A percentile compares a stretch with the other conserved stretches of the same genome.
phyloP scores from a whole-genome alignment of 495 filamentous ascomycete species.

The Coniosporium apollinis region DNA sequence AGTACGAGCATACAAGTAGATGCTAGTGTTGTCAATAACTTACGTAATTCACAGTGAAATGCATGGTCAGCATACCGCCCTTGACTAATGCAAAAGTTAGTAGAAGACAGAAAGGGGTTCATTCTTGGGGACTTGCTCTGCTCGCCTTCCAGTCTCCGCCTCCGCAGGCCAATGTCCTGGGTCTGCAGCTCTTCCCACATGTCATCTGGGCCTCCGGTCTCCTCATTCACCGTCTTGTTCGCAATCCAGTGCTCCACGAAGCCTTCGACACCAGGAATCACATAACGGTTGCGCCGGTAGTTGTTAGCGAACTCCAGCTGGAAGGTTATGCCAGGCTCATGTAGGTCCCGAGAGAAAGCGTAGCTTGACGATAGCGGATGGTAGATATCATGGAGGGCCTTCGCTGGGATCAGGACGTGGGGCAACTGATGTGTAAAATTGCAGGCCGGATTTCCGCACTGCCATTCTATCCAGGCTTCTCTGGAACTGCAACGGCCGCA shows the following conservation, averaged over 20 bases:
- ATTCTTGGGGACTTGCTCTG: slow-evolving; percentile 8
- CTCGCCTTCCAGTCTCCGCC: slow-evolving; percentile 23
- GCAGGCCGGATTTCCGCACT: slow-evolving; percentile 38
- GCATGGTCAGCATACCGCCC: slow-evolving; percentile 32
- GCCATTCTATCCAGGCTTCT: slow-evolving; percentile 45
- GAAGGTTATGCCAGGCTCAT: slow-evolving; percentile 16
- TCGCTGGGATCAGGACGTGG: slow-evolving; percentile 25
- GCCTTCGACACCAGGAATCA: slow-evolving; percentile 29
- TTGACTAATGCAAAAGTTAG: slow-evolving; percentile 17
- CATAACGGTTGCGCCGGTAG: slow-evolving; percentile 21
- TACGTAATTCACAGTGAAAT: slow-evolving; percentile 62
- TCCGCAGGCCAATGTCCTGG: slow-evolving; percentile 38
- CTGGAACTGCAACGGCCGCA: slow-evolving; percentile 50
- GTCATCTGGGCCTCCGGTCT: slow-evolving; percentile 39
- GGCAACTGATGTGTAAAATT: slow-evolving; percentile 23
- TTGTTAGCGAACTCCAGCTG: slow-evolving; percentile 17
- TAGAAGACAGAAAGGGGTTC: too few relatives aligned
- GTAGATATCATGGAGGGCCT: slow-evolving; percentile 20
- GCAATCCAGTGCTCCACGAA: slow-evolving; percentile 46
- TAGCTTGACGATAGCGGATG: slow-evolving; percentile 12
- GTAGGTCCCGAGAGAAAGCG: slow-evolving; percentile 7
- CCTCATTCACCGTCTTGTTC: slow-evolving; percentile 31
- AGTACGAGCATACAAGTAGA: too few relatives aligned
- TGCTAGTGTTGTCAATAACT: slow-evolving; percentile 17
- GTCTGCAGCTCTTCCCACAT: slow-evolving; percentile 46